These are phyloP conservation scores for Entomophthora muscae DNA, from an alignment of 371 early-diverging fungal genomes.

Conservation along the genomic window DNA sequence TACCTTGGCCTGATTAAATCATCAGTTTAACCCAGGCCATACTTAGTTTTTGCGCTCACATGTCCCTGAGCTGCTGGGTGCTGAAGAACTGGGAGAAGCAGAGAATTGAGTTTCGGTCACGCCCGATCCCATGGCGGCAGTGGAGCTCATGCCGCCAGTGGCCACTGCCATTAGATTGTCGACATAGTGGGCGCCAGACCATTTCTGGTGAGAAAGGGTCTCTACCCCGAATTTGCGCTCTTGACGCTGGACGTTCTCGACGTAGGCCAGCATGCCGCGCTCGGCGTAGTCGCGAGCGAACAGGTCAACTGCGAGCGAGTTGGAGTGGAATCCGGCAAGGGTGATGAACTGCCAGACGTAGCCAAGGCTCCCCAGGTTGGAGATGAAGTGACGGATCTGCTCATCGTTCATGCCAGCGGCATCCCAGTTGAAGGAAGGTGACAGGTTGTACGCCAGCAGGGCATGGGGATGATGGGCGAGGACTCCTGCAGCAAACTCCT, in stretches of 20 bases:
- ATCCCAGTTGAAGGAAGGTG: constrained; percentile 98
- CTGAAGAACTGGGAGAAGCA: not conserved
- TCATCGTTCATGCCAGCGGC: constrained; percentile 83
- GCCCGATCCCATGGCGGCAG: constrained; percentile 94
- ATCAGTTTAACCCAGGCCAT: no score
- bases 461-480: constrained; percentile 28
- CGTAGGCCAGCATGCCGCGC: constrained; percentile 91
- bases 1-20: no score
- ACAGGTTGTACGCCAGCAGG: constrained; percentile 84
- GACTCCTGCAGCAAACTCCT: constrained; percentile 81
- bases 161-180: constrained; percentile 86
- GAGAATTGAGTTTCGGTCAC: constrained; percentile 68
- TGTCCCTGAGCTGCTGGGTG: not conserved
- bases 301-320: constrained; percentile 51
- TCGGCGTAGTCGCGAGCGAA: constrained; percentile 83
- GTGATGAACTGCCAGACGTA: constrained; percentile 98
- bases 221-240: constrained; percentile 84
- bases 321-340: constrained; percentile 91
- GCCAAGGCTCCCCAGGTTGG: constrained; percentile 74
- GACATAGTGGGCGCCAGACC: constrained; percentile 95
- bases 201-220: constrained; percentile 90
- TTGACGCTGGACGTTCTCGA: constrained; percentile 82
- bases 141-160: constrained; percentile 83
- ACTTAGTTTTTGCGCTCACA: no score
- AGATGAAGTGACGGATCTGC: constrained; percentile 68